Evolutionary conservation across 768 basidiomycete species (phyloP), one percentile per base, ranked within the genome.

Genomic region (Pulveroboletus sp.): DNA sequence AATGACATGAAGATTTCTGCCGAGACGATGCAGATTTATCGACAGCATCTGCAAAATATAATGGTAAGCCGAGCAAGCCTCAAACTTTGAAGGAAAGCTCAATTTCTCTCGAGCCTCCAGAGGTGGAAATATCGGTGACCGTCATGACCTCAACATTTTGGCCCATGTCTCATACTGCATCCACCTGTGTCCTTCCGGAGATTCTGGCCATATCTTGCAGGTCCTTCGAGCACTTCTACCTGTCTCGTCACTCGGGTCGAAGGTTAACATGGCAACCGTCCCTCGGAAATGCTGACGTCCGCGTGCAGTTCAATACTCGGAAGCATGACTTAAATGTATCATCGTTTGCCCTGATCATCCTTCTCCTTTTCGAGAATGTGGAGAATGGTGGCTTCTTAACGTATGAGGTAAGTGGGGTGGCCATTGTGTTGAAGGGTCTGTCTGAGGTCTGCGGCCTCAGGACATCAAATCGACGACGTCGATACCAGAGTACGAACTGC

Each of bases 91-190:
- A 13, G 13, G 37, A 45, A 28, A 13, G 40, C 51, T 56, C 36
- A 54, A 39, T 63, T n/a, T 50, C 35, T 35, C 4, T 52, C 46
- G 58, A 96, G 92, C 66, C 80, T 8, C 84, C 86, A 4, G 75
- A 79, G 4, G 76, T 94, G 56, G 90, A 95, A 36, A 77, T 97
- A 33, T 83, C 80, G 1, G 92, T 97, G 37, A 93, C 77, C 6
- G 87, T 99, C 43, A 93, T 97, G 82, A 98, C 96, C 0, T 89
- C 94, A 2, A 95, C 93, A 4, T 91, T 89, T 68, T 99, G 96
- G 96, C 96, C 96, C 0, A 86, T 84, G 73, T 75, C 85, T 2
- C 79, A 84, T 51, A 76, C 79, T 3, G 69, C 76, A 9, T 72
- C 83, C 3, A 62, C 81, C 0, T 96, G 91, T 58, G 81, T 72